A percentile compares a stretch with the other conserved stretches of the same genome.
Conservation (phyloP, 371 early-diverging fungal species). For the Mucor circinelloides region DNA sequence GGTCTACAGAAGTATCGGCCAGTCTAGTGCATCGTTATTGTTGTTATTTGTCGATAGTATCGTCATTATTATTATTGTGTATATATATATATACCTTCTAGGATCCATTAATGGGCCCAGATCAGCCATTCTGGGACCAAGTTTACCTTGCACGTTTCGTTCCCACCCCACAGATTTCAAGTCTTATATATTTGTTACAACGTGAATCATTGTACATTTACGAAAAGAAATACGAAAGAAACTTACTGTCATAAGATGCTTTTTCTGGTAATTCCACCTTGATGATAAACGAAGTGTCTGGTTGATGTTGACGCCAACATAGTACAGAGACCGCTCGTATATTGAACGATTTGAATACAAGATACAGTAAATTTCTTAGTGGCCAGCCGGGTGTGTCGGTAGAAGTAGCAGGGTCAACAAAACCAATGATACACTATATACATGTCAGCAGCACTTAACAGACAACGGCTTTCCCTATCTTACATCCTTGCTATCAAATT, state of each 20-base stretch:
- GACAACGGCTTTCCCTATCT: not conserved
- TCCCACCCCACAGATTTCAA: conserved; percentile 91
- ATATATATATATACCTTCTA: conserved; percentile 32
- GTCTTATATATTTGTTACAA: not conserved
- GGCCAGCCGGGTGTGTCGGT: conserved; percentile 85
- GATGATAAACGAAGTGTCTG: conserved; percentile 19
- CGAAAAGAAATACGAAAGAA: not conserved
- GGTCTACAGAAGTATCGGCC: conserved; percentile 86
- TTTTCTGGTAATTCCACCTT: conserved; percentile 26
- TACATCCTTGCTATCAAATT: conserved; percentile 26
- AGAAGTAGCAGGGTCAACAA: conserved; percentile 82
- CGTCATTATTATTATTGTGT: not conserved
- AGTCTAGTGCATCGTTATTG: conserved; percentile 43
- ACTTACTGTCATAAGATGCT: conserved; percentile 6
- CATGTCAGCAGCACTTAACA: not conserved
- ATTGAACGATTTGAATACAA: conserved; percentile 58
- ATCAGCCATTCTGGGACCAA: conserved; percentile 84
- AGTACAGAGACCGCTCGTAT: conserved; percentile 58
- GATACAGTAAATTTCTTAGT: conserved; percentile 78
- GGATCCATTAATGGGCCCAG: conserved; percentile 84
- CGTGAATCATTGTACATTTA: conserved; percentile 9
- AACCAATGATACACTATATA: conserved; percentile 58
- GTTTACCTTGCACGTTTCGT: conserved; percentile 77
- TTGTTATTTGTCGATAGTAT: not conserved
- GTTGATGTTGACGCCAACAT: conserved; percentile 69